Evolutionary conservation across 768 basidiomycete species (phyloP).

Genomic region (Lanmaoa pseudosensibilis): DNA sequence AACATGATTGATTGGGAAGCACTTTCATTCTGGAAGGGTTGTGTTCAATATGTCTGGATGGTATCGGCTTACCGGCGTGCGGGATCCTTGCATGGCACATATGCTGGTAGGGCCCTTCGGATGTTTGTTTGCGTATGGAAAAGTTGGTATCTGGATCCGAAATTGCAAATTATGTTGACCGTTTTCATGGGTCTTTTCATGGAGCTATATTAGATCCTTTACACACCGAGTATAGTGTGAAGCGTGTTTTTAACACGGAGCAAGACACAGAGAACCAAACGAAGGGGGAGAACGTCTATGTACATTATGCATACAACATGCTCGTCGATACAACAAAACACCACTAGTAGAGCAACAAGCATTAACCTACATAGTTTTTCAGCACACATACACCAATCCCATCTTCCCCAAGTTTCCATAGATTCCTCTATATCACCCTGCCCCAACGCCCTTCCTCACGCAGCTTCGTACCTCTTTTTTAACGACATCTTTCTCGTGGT

Average conservation of each 20-base stretch:
- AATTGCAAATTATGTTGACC: too few species aligned
- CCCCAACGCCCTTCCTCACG: neutral
- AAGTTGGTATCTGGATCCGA: neutral
- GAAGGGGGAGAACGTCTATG: neutral
- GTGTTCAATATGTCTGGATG: too few species aligned
- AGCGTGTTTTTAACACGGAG: too few species aligned
- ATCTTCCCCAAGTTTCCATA: neutral
- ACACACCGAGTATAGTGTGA: neutral
- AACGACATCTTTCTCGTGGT: constrained; percentile 50
- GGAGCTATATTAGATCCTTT: neutral
- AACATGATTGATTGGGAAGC: too few species aligned
- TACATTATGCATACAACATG: neutral
- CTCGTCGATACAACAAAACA: neutral
- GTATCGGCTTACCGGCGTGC: too few species aligned
- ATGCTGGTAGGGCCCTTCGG: neutral
- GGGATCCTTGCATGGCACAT: neutral
- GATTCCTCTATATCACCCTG: constrained; percentile 1
- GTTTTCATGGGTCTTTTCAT: too few species aligned
- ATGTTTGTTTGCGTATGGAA: too few species aligned
- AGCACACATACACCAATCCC: neutral
- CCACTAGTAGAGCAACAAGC: neutral
- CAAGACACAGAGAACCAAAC: neutral
- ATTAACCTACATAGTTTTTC: neutral
- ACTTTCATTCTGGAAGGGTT: too few species aligned
- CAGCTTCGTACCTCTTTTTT: constrained; percentile 55